Evolutionary conservation across 1,284 basidiomycete genomes (phyloP).

Genomic region (Cutaneotrichosporon daszewskae): DNA sequence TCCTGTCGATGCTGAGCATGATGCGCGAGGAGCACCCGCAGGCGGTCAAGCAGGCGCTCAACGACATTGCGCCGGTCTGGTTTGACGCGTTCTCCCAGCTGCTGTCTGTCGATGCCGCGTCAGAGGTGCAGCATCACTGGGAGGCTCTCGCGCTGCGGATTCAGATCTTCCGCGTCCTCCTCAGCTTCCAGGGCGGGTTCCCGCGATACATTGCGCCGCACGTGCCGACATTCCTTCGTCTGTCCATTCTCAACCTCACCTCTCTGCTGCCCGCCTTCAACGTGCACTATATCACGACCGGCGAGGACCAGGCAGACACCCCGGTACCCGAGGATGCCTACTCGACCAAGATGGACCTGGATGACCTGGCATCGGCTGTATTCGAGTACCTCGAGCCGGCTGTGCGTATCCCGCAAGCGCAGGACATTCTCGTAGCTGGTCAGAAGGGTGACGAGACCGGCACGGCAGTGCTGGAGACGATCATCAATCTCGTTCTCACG

Average conservation of each 20-base stretch:
- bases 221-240: constrained; percentile 58
- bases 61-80: constrained; percentile 80
- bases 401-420: constrained; percentile 46
- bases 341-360: constrained; percentile 59
- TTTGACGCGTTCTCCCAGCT: constrained; percentile 75
- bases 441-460: constrained; percentile 32
- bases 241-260: constrained; percentile 62
- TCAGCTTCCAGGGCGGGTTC: constrained; percentile 70
- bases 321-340: constrained; percentile 59
- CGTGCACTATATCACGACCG: constrained; percentile 58
- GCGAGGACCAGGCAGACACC: constrained; percentile 49
- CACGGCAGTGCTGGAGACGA: constrained; percentile 52
- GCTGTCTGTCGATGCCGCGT: constrained; percentile 59
- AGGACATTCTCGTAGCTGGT: constrained; percentile 15
- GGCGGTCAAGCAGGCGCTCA: constrained; percentile 73
- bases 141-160: constrained; percentile 68
- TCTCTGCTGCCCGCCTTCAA: constrained; percentile 62
- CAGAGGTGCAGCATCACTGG: constrained; percentile 64
- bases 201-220: constrained; percentile 60
- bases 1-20: constrained; percentile 83
- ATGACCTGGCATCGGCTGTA: constrained; percentile 67
- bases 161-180: constrained; percentile 64
- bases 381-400: constrained; percentile 72
- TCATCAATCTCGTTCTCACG: constrained; percentile 61
- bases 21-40: constrained; percentile 87